These are phyloP conservation scores for Globisporangium viniferum DNA, from an alignment of 352 stramenopile genomes.

Conservation along the genomic window DNA sequence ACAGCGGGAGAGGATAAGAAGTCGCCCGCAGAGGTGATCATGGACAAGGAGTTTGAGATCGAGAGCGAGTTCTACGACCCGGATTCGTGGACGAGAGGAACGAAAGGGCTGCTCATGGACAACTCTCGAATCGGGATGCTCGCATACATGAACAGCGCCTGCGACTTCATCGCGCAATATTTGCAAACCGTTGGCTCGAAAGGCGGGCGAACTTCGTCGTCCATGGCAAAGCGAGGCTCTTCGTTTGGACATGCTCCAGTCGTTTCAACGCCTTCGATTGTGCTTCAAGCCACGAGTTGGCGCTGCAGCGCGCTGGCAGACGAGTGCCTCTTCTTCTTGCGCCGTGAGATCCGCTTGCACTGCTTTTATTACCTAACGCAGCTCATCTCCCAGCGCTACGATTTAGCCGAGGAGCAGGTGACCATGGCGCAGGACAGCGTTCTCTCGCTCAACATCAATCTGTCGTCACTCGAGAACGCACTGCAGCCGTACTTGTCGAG, in stretches of 20 bases:
- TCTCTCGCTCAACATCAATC: slow-evolving; percentile 69
- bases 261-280: slow-evolving; percentile 17
- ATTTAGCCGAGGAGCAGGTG: slow-evolving; percentile 45
- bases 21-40: slow-evolving; percentile 38
- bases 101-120: slow-evolving; percentile 62
- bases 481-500: slow-evolving; percentile 67
- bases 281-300: slow-evolving; percentile 58
- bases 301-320: slow-evolving; percentile 71
- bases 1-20: slow-evolving; percentile 5
- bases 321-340: slow-evolving; percentile 75
- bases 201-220: not conserved
- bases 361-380: slow-evolving; percentile 81
- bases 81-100: slow-evolving; percentile 43
- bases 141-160: slow-evolving; percentile 73
- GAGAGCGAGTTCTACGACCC: slow-evolving; percentile 61
- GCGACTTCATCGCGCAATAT: slow-evolving; percentile 64
- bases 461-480: slow-evolving; percentile 72
- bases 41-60: slow-evolving; percentile 57
- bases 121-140: slow-evolving; percentile 76
- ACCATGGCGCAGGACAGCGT: slow-evolving; percentile 75
- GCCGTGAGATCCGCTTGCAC: slow-evolving; percentile 70
- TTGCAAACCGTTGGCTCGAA: slow-evolving; percentile 25
- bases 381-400: slow-evolving; percentile 59
- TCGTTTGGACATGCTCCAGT: slow-evolving; percentile 14
- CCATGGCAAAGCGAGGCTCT: slow-evolving; percentile 7